These are phyloP conservation scores for Monascus ruber DNA, from an alignment of 2,329 filamentous ascomycete genomes.

Conservation along the genomic window DNA sequence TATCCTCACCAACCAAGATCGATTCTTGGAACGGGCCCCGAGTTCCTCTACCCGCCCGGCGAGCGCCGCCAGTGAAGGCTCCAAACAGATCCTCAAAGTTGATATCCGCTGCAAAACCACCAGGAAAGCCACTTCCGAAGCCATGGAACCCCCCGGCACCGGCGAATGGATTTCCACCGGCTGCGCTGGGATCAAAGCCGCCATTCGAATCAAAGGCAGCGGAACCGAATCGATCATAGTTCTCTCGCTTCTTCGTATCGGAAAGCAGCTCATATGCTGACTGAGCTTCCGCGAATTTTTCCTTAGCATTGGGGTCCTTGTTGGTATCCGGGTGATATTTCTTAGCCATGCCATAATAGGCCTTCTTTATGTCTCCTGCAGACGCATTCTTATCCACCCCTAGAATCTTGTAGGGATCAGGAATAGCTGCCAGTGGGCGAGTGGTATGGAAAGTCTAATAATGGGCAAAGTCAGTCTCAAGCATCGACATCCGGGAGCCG, in stretches of 20 bases:
- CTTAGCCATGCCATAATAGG: slow-evolving; percentile 94
- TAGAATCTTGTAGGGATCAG: slow-evolving; percentile 79
- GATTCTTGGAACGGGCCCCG: slow-evolving; percentile 66
- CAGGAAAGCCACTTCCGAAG: slow-evolving; percentile 43
- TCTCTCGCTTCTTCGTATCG: slow-evolving; percentile 83
- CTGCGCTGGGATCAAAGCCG: slow-evolving; percentile 67
- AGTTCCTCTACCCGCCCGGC: slow-evolving; percentile 42
- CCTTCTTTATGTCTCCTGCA: slow-evolving; percentile 86
- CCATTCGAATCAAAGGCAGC: slow-evolving; percentile 57
- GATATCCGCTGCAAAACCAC: slow-evolving; percentile 62
- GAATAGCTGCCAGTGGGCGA: slow-evolving; percentile 52
- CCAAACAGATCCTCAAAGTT: slow-evolving; percentile 95
- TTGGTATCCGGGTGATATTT: slow-evolving; percentile 98
- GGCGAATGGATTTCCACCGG: slow-evolving; percentile 42
- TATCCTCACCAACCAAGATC: slow-evolving; percentile 84
- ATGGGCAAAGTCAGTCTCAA: not conserved
- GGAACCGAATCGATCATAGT: slow-evolving; percentile 81
- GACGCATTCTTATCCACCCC: slow-evolving; percentile 76
- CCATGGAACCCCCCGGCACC: slow-evolving; percentile 51
- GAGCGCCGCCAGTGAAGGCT: slow-evolving; percentile 59
- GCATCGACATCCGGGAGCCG: not conserved
- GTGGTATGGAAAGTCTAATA: slow-evolving; percentile 33
- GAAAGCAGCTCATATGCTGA: slow-evolving; percentile 87
- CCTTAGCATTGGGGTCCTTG: slow-evolving; percentile 86
- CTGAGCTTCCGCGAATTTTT: slow-evolving; percentile 88